Base-by-base conservation (phyloP, 192 early-diverging fungal genomes). In the Podila verticillata region DNA sequence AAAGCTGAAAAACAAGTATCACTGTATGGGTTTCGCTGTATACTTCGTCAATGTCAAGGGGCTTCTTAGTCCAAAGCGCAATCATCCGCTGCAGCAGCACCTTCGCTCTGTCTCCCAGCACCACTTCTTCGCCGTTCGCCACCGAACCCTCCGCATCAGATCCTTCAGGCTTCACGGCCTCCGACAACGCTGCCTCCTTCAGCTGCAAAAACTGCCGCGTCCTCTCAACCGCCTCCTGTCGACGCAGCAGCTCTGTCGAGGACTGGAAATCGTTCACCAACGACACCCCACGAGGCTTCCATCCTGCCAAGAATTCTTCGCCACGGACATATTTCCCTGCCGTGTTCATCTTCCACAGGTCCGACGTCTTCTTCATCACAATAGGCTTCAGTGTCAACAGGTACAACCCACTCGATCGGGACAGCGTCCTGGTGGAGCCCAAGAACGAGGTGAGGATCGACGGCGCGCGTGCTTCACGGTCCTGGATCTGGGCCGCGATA, bases 231-330 rank as follows among this genome's bases (percentile, higher is more conserved):
- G 81, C 75, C 54, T 86, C 84, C 48, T 80, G 63, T 17, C 36
- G 67, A n/a, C 56, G 48, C 22, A 89, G 66, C 19, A 61, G 70
- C 2, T 84, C 64, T 19, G 68, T 70, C 30, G 82, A 81, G 29
- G 81, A 63, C 47, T 73, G 75, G 54, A 72, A 92, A 47, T 89
- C 91, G 51, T 86, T 84, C 22, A 95, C 81, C 44, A 90, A 75
- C 1, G 85, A 89, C 5, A 95, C 84, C 28, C 92, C 90, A 8
- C 92, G 86, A 2, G 93, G 93, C 61, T 88, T 86, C 92, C 92
- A 93, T 1, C 69, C 72, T 6, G 79, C 84, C 61, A 95, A 79
- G 29, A 86, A 84, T 57, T 95, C 93, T 56, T 93, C 89, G 54
- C 93, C 93, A 8, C 90, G 88, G 19, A 95, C 89, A 71, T 91